phyloP scores from a whole-genome alignment of 257 asterid genomes.

The Craterostigma plantagineum region DNA sequence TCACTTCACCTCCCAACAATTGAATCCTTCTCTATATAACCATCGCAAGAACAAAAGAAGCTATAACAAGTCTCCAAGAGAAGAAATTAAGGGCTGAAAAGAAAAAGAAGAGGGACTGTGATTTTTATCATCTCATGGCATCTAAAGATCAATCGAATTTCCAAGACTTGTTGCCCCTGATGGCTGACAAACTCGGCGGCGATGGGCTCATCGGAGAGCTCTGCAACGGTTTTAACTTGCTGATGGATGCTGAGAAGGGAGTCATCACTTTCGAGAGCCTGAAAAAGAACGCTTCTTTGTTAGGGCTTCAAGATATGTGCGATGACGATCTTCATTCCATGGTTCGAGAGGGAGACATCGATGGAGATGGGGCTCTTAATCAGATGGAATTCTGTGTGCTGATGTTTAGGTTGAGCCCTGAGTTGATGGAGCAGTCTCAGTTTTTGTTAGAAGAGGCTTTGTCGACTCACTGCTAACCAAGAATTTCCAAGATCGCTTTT shows the following conservation, averaged over 20 bases:
- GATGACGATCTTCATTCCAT: constrained; percentile 22
- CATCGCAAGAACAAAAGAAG: too few species aligned
- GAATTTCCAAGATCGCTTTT: too few species aligned
- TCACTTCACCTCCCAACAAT: too few species aligned
- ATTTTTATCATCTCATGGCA: constrained; percentile 13
- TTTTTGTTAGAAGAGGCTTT: constrained; percentile 25
- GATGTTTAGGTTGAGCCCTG: constrained; percentile 45
- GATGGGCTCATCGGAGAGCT: constrained; percentile 29
- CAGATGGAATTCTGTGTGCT: constrained; percentile 47
- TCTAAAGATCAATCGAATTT: constrained; percentile 15
- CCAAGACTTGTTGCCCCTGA: constrained; percentile 33
- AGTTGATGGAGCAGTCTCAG: constrained; percentile 35
- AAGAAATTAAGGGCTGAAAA: not conserved
- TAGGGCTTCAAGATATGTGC: constrained; percentile 22
- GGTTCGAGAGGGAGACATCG: constrained; percentile 36
- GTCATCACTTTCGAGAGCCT: constrained; percentile 33
- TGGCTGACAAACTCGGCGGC: constrained; percentile 44
- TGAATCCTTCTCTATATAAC: too few species aligned
- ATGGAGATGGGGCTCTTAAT: constrained; percentile 42
- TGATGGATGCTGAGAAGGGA: constrained; percentile 26
- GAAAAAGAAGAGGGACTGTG: too few species aligned
- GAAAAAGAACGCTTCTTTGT: constrained; percentile 18
- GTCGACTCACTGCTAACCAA: too few species aligned
- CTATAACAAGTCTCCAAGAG: too few species aligned
- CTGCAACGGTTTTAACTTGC: constrained; percentile 26